A percentile compares a stretch with the other conserved stretches of the same genome.
Conservation (phyloP, 768 basidiomycete genomes). For the Kwoniella newhampshirensis region DNA sequence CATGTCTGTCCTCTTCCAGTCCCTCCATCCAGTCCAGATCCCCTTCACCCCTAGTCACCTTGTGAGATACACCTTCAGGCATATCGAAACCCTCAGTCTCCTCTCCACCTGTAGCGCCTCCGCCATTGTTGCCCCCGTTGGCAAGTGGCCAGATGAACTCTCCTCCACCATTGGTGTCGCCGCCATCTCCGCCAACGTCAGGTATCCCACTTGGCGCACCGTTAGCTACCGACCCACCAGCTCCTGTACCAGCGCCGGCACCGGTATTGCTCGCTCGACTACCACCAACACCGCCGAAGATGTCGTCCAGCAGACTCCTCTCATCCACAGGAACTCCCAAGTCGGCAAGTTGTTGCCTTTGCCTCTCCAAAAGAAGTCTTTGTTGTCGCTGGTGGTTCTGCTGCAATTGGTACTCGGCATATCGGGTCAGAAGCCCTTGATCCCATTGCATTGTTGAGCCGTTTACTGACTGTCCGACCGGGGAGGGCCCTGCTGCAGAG, state of each 20-base stretch:
- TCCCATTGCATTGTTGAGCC: constrained; percentile 14
- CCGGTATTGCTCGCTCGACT: background rate
- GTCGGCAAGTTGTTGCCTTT: constrained; percentile 40
- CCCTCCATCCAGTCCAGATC: too few relatives aligned
- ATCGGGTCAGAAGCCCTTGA: constrained; percentile 32
- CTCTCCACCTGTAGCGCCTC: background rate
- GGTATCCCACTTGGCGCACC: background rate
- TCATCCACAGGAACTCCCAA: constrained; percentile 44
- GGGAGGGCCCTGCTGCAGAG: background rate
- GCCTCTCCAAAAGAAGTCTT: constrained; percentile 34
- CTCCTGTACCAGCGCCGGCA: background rate
- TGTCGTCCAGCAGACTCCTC: constrained; percentile 36
- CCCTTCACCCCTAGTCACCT: too few relatives aligned
- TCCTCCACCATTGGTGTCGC: background rate
- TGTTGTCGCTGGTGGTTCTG: constrained; percentile 49
- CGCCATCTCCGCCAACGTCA: background rate
- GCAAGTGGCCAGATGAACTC: constrained; percentile 10
- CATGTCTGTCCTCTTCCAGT: constrained; percentile 3
- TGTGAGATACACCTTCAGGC: too few relatives aligned
- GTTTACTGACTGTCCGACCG: background rate
- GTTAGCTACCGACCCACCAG: background rate
- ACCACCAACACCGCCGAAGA: constrained; percentile 29
- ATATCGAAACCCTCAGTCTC: background rate
- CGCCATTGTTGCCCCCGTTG: background rate
- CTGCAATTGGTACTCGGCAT: constrained; percentile 48